Evolutionary conservation across 805 yeast genomes (phyloP).

Genomic region (Hanseniaspora vineae): DNA sequence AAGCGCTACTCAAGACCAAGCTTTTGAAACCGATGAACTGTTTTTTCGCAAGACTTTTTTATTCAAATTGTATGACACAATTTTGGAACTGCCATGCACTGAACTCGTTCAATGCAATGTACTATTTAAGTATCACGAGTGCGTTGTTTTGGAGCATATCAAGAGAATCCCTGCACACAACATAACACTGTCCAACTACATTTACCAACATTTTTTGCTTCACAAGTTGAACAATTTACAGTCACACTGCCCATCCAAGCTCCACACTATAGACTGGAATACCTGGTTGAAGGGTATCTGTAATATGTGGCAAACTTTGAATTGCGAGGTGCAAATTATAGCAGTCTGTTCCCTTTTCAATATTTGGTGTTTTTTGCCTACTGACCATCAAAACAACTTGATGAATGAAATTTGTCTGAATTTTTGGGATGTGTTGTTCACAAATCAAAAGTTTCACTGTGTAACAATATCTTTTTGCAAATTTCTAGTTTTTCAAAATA

Average conservation of each 20-base stretch:
- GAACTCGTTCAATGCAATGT: neutral
- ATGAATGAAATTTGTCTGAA: conserved; percentile 5
- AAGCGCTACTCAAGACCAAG: neutral
- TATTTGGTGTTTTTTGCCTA: conserved; percentile 16
- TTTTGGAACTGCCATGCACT: neutral
- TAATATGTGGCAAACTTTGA: conserved; percentile 15
- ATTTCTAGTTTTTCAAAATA: conserved; percentile 1
- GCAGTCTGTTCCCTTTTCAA: conserved; percentile 18
- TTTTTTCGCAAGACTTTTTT: neutral
- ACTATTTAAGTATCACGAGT: neutral
- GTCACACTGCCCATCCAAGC: neutral
- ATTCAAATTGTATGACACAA: neutral
- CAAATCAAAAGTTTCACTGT: conserved; percentile 10
- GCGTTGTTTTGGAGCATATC: conserved; percentile 10
- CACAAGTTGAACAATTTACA: conserved; percentile 4
- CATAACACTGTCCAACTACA: conserved; percentile 13
- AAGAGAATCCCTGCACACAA: conserved; percentile 18
- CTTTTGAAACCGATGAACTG: neutral
- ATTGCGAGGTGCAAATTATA: conserved; percentile 14
- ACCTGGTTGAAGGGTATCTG: conserved; percentile 16
- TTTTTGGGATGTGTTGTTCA: conserved; percentile 10
- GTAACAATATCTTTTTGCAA: conserved; percentile 5
- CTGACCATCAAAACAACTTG: conserved; percentile 4
- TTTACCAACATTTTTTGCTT: conserved; percentile 18
- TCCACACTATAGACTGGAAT: conserved; percentile 14